A percentile compares a stretch with the other conserved stretches of the same genome.
phyloP scores from a whole-genome alignment of 805 yeast species.

The Sungouiozyma ichnusensis region DNA sequence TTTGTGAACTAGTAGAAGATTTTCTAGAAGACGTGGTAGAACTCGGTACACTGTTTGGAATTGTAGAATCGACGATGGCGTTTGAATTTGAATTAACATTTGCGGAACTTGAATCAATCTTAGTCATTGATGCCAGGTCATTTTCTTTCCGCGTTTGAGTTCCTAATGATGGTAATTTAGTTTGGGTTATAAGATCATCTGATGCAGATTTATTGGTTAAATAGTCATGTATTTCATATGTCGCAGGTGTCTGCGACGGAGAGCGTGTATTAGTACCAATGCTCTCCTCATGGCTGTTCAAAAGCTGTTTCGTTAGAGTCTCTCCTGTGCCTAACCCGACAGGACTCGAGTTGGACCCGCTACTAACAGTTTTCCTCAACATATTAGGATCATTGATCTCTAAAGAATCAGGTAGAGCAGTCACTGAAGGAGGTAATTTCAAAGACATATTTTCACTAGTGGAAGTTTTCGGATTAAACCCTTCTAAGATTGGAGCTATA shows the following conservation, averaged over 20 bases:
- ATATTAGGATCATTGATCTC: conserved; percentile 21
- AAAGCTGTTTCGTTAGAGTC: background rate
- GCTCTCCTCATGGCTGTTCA: background rate
- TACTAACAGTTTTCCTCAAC: conserved; percentile 20
- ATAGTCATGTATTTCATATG: background rate
- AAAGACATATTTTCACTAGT: conserved; percentile 36
- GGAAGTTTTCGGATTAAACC: conserved; percentile 62
- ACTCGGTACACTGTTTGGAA: conserved; percentile 10
- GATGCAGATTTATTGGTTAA: background rate
- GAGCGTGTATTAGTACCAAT: background rate
- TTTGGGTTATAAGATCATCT: background rate
- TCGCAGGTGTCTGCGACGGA: background rate
- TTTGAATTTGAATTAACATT: background rate
- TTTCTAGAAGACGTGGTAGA: conserved; percentile 20
- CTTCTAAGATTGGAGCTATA: conserved; percentile 68
- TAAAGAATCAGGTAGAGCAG: conserved; percentile 13
- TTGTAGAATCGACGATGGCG: background rate
- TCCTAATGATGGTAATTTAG: too few species aligned
- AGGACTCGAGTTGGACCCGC: conserved; percentile 9
- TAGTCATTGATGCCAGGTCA: too few species aligned
- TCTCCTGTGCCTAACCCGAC: background rate
- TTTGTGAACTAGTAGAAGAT: conserved; percentile 18
- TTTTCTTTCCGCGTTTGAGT: too few species aligned
- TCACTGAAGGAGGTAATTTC: conserved; percentile 26
- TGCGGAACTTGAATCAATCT: background rate